These are phyloP conservation scores for Trichoderma parareesei DNA, from an alignment of 495 filamentous ascomycete species.

Conservation along the genomic window DNA sequence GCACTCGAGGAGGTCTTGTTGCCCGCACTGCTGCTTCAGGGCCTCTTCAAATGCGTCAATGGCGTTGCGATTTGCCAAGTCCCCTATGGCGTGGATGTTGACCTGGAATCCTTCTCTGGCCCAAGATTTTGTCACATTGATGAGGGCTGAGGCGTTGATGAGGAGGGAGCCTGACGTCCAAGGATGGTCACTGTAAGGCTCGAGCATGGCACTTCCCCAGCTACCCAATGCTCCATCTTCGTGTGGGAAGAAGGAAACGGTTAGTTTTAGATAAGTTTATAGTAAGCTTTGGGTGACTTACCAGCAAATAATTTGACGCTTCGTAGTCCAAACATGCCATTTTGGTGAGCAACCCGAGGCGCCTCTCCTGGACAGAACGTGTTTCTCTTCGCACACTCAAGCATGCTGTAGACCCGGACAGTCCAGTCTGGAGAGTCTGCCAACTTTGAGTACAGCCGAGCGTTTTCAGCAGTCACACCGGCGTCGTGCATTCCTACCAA, in stretches of 20 bases:
- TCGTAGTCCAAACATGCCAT: conserved; percentile 39
- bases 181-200: conserved; percentile 52
- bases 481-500: conserved; percentile 58
- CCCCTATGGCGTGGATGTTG: conserved; percentile 59
- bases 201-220: conserved; percentile 56
- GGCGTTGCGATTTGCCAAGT: conserved; percentile 51
- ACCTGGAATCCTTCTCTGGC: conserved; percentile 44
- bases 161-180: conserved; percentile 49
- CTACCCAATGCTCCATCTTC: conserved; percentile 55
- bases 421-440: conserved; percentile 36
- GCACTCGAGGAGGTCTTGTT: conserved; percentile 29
- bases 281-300: conserved; percentile 17
- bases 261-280: conserved; percentile 1
- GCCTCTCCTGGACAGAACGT: conserved; percentile 47
- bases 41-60: conserved; percentile 45
- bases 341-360: conserved; percentile 25
- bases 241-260: conserved; percentile 15
- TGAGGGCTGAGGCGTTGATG: conserved; percentile 46
- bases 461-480: conserved; percentile 42
- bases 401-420: conserved; percentile 54
- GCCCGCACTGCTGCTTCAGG: conserved; percentile 36
- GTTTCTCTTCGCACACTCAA: conserved; percentile 52
- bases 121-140: conserved; percentile 40
- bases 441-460: conserved; percentile 42
- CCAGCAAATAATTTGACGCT: conserved; percentile 56